Base-by-base conservation (phyloP, 768 basidiomycete genomes). In the Rickenella mellea region DNA sequence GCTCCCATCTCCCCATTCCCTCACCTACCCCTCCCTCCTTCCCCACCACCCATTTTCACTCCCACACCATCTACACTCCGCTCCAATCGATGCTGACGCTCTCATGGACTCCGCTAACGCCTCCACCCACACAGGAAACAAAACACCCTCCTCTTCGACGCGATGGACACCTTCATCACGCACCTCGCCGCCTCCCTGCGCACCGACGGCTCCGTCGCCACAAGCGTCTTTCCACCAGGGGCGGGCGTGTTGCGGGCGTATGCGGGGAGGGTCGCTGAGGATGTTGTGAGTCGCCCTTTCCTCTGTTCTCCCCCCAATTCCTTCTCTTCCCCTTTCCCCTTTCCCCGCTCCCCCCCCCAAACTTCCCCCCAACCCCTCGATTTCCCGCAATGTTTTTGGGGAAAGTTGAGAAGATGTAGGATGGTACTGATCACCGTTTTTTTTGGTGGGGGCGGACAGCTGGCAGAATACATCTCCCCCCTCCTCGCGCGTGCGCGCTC, bases 101-200 rank as follows among this genome's bases (percentile, higher is more conserved):
- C n/a, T n/a, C n/a, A n/a, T n/a, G n/a, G n/a, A n/a, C n/a, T n/a
- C n/a, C n/a, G n/a, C n/a, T n/a, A n/a, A n/a, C n/a, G n/a, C n/a
- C n/a, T n/a, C n/a, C n/a, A n/a, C n/a, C n/a, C n/a, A n/a, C n/a
- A 15, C 51, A 81, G 78, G 32, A 59, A 64, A 40, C 71, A 75
- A n/a, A 65, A 69, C 26, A 64, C 67, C 29, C 71, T 98, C 26
- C 80, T 88, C 56, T 97, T 99, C 56, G 82, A 81, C 20, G 76
- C 94, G 1, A 98, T 99, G 96, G 90, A 94, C 56, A 73, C 66
- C 17, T 98, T 93, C 62, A 91, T 98, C 67, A 65, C 66, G 1
- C 69, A 71, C 31, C 67, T 92, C 9, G 55, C 93, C 5, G 56
- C 63, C 6, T 69, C 83, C 4, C 69, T 97, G 15, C 56, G 63